Evolutionary conservation across 352 stramenopile genomes (phyloP).

Genomic region (Pythium rhizo-oryzae): DNA sequence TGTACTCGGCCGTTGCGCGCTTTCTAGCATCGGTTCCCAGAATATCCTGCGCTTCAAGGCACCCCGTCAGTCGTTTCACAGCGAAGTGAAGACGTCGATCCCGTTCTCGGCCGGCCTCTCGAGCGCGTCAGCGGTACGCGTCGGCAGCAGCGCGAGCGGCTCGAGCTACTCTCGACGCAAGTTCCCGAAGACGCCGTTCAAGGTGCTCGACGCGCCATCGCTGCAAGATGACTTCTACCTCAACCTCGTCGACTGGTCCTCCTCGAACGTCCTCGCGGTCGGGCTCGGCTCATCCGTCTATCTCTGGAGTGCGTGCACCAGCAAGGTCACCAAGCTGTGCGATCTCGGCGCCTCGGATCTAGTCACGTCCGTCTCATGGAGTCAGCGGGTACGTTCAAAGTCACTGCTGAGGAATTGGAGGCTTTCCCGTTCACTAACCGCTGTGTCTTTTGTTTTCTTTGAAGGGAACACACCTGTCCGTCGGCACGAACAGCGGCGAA

Average conservation of each 20-base stretch:
- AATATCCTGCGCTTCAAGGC: constrained; percentile 82
- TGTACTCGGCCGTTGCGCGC: constrained; percentile 28
- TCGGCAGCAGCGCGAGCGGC: constrained; percentile 12
- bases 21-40: constrained; percentile 40
- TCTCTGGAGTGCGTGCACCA: constrained; percentile 93
- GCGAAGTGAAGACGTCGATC: constrained; percentile 58
- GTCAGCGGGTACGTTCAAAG: constrained; percentile 61
- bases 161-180: constrained; percentile 50
- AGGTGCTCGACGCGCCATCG: constrained; percentile 96
- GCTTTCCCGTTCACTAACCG: background rate
- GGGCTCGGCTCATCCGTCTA: constrained; percentile 95
- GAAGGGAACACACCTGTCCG: constrained; percentile 89
- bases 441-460: background rate
- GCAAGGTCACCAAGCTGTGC: constrained; percentile 94
- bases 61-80: constrained; percentile 56
- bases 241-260: constrained; percentile 98
- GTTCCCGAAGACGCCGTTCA: constrained; percentile 95
- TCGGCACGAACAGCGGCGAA: constrained; percentile 94
- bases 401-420: background rate
- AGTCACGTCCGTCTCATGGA: constrained; percentile 95
- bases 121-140: constrained; percentile 40
- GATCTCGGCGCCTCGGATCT: constrained; percentile 80
- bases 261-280: constrained; percentile 95
- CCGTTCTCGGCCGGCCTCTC: constrained; percentile 43
- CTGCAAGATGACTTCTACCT: constrained; percentile 99